Percentiles rank a stretch among this genome's conserved stretches.
These are phyloP conservation scores for Colletotrichum ledebouriae DNA, from an alignment of 2,329 filamentous ascomycete genomes.

Conservation along the genomic window DNA sequence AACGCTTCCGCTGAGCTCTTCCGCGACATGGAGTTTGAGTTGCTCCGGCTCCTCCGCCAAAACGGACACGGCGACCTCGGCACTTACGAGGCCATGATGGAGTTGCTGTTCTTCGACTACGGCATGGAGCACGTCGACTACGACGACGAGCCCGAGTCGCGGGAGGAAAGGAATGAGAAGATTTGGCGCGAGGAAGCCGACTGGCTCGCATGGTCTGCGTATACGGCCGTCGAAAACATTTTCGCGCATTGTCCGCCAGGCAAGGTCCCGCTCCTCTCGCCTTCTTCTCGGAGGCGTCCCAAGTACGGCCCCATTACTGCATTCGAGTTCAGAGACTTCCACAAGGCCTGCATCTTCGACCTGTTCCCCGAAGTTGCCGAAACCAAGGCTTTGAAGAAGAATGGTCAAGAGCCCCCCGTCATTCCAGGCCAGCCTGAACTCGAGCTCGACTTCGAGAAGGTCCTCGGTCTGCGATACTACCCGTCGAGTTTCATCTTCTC, in stretches of 20 bases:
- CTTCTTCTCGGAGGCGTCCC: background rate
- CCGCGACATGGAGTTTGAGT: conserved; percentile 12
- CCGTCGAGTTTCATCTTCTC: conserved; percentile 6
- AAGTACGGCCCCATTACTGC: conserved; percentile 11
- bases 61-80: background rate
- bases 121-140: conserved; percentile 16
- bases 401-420: background rate
- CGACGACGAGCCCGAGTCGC: background rate
- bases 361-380: conserved; percentile 11
- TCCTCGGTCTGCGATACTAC: background rate
- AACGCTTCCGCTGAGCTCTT: conserved; percentile 16
- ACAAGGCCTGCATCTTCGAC: background rate
- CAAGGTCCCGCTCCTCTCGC: background rate
- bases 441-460: conserved; percentile 6
- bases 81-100: conserved; percentile 8
- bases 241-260: background rate
- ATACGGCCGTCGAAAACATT: background rate
- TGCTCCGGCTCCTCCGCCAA: background rate
- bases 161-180: conserved; percentile 8
- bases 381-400: background rate
- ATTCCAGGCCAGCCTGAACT: conserved; percentile 3
- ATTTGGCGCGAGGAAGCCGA: conserved; percentile 10
- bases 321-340: background rate
- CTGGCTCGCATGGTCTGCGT: conserved; percentile 2
- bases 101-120: conserved; percentile 16